Base-by-base conservation (phyloP, 768 basidiomycete species). In the Serendipita sp. region DNA sequence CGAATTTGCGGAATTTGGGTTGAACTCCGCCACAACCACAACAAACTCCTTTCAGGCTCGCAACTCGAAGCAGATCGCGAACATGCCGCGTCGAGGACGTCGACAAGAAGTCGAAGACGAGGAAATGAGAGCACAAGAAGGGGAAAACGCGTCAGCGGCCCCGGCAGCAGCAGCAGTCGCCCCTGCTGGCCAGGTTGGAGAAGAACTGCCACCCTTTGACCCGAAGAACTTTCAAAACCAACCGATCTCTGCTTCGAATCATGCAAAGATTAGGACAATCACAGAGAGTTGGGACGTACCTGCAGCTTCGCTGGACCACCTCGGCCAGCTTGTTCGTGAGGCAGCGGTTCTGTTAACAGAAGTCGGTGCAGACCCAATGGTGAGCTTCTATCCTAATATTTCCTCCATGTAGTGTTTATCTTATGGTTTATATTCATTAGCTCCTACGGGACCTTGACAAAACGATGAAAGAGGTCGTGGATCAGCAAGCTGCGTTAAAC, bases 401-500 rank as follows among this genome's bases (percentile, higher is more conserved):
- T n/a, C n/a, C n/a, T n/a, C n/a, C n/a, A n/a, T n/a, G n/a, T n/a
- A n/a, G n/a, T 45, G 9, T 48, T 28, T 5, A 48, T 20, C n/a
- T 48, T 9, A n/a, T 48, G 9, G n/a, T 48, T 20, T 63, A 42
- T n/a, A n/a, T 16, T 63, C 63, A 26, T 48, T 67, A 41, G 68
- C 62, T 60, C 65, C 26, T 88, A 24, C 72, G 71, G 20, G 77
- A 81, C 65, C 75, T 92, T 2, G 90, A 94, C 63, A 42, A 51
- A 22, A 75, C 85, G 53, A 86, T 91, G 80, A 83, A 79, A 68
- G 76, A 79, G 48, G 74, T 88, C 2, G 74, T 92, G 24, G 87
- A 90, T 67, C 76, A 86, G 14, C 76, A 81, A 50, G 73, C 78
- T 2, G 81, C 85, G 67, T 81, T 90, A 74, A 72, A 71, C 16